phyloP scores from a whole-genome alignment of 495 filamentous ascomycete species.

The Letharia columbiana region DNA sequence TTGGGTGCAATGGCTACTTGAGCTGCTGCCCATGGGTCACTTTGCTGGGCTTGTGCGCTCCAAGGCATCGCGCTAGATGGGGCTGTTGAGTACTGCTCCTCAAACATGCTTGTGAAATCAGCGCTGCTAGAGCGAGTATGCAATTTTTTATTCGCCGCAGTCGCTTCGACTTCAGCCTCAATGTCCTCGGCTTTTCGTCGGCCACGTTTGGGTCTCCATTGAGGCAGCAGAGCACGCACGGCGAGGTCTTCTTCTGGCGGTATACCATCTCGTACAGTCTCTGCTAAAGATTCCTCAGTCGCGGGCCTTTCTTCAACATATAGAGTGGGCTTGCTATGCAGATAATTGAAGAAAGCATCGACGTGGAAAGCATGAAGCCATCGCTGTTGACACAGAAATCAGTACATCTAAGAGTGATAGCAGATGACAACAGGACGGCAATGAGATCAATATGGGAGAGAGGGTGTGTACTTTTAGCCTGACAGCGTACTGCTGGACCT shows the following conservation, averaged over 20 bases:
- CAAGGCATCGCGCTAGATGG: constrained; percentile 54
- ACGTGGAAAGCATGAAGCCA: constrained; percentile 99
- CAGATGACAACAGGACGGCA: background rate
- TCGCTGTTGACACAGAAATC: constrained; percentile 43
- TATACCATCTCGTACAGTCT: constrained; percentile 74
- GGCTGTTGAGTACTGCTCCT: constrained; percentile 40
- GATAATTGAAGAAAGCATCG: constrained; percentile 92
- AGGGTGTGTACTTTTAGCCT: constrained; percentile 62
- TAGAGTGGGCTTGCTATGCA: constrained; percentile 65
- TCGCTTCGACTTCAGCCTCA: constrained; percentile 43
- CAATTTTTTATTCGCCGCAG: constrained; percentile 54
- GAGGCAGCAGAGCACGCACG: constrained; percentile 76
- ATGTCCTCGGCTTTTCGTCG: constrained; percentile 74
- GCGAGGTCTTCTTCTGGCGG: constrained; percentile 87
- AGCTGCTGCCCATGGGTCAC: constrained; percentile 51
- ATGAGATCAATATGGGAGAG: background rate
- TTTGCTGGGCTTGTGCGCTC: constrained; percentile 50
- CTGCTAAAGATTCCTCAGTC: constrained; percentile 50
- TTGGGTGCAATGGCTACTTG: constrained; percentile 25
- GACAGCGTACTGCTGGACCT: constrained; percentile 96
- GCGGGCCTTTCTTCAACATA: constrained; percentile 81
- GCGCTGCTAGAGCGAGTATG: constrained; percentile 58
- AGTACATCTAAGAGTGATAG: constrained; percentile 8
- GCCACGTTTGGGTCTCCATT: constrained; percentile 84
- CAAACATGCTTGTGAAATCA: constrained; percentile 46